Evolutionary conservation across 805 yeast species (phyloP).

Genomic region (Tetrapisispora fleetii): DNA sequence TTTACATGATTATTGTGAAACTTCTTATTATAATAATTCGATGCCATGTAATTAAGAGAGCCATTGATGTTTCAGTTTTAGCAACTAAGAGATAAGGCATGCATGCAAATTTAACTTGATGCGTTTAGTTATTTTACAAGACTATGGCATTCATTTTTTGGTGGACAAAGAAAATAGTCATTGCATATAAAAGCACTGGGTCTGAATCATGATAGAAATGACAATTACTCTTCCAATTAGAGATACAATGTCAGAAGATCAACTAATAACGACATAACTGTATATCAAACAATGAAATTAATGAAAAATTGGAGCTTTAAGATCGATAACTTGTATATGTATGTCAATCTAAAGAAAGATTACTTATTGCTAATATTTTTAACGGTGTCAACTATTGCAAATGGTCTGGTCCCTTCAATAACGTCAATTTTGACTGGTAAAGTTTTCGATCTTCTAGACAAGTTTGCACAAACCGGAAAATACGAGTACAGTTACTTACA

Average conservation of each 20-base stretch:
- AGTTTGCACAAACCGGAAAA: slow-evolving; percentile 9
- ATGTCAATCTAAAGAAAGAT: slow-evolving; percentile 18
- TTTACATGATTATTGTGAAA: slow-evolving; percentile 6
- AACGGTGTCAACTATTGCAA: slow-evolving; percentile 32
- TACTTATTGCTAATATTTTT: slow-evolving; percentile 22
- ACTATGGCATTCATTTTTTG: too few species aligned
- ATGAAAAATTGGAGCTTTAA: not conserved
- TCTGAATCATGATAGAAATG: not conserved
- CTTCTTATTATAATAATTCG: not conserved
- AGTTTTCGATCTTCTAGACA: slow-evolving; percentile 41
- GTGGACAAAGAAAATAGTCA: too few species aligned
- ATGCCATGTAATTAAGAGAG: not conserved
- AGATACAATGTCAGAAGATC: not conserved
- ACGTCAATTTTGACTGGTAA: slow-evolving; percentile 58
- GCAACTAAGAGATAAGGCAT: not conserved
- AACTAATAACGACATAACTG: too few species aligned
- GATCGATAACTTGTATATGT: slow-evolving; percentile 14
- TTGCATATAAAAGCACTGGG: not conserved
- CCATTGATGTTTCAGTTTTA: not conserved
- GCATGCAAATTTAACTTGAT: not conserved
- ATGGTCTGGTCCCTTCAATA: slow-evolving; percentile 52
- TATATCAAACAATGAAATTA: too few species aligned
- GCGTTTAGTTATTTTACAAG: too few species aligned
- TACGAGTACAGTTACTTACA: slow-evolving; percentile 13
- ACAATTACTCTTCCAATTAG: not conserved